Conservation (phyloP, 2,329 filamentous ascomycete genomes). For the Apiospora arundinis region DNA sequence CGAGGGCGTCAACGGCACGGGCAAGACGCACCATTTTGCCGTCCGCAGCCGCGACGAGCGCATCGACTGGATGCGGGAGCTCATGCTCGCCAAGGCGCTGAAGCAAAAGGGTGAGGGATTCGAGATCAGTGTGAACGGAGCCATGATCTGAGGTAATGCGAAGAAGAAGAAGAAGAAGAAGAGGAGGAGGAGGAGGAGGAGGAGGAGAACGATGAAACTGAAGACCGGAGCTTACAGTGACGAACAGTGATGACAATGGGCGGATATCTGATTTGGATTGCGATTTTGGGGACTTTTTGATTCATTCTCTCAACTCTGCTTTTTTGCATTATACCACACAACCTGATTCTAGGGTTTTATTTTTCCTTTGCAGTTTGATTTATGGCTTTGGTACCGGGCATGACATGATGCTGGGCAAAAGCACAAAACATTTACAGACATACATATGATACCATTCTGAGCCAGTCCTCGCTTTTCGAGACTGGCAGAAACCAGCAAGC, state of each 20-base stretch:
- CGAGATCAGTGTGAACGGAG: constrained; percentile 82
- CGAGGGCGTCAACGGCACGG: constrained; percentile 64
- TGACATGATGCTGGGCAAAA: constrained; percentile 10
- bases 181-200: not conserved
- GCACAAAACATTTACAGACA: constrained; percentile 13
- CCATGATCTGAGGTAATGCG: constrained; percentile 66
- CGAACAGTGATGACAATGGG: not conserved
- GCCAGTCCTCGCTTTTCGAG: not conserved
- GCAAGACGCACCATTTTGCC: constrained; percentile 93
- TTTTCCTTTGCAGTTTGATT: not conserved
- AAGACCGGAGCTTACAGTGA: not conserved
- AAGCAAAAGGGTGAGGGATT: constrained; percentile 85
- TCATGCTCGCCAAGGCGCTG: constrained; percentile 88
- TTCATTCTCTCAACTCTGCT: constrained; percentile 11
- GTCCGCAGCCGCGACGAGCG: constrained; percentile 86
- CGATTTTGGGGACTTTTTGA: not conserved
- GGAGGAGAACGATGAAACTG: not conserved
- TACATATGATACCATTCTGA: constrained; percentile 19
- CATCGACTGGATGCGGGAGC: constrained; percentile 96
- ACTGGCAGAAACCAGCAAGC: constrained; percentile 11
- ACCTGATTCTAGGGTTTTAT: not conserved
- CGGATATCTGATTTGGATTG: not conserved
- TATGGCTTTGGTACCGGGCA: constrained; percentile 2
- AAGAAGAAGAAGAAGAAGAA: not conserved
- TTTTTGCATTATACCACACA: constrained; percentile 11